Evolutionary conservation across 1,139 yeast species (phyloP).

Genomic region (Nadsonia starkeyi-henricii): DNA sequence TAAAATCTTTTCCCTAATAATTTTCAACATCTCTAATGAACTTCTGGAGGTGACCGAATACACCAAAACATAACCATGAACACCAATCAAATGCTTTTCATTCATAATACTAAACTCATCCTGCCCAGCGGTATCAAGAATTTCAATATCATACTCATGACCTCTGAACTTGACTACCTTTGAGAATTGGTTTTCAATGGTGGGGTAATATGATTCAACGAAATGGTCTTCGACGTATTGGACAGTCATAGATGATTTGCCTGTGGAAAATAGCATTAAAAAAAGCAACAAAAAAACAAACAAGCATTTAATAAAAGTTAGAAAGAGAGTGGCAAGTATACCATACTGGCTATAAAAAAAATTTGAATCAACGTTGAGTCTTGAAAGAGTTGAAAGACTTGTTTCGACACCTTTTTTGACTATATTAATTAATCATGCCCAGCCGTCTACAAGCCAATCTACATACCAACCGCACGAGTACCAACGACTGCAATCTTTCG

Average conservation of each 20-base stretch:
- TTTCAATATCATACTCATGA: constrained; percentile 70
- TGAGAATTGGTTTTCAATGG: constrained; percentile 80
- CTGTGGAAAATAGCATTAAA: constrained; percentile 18
- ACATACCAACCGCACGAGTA: constrained; percentile 65
- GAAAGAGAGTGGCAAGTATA: neutral
- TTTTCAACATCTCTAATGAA: constrained; percentile 64
- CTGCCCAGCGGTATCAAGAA: constrained; percentile 84
- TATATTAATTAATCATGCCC: neutral
- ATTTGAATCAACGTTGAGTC: too few relatives aligned
- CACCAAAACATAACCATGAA: constrained; percentile 73
- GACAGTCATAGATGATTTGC: constrained; percentile 73
- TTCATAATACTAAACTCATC: constrained; percentile 79
- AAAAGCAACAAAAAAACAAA: constrained; percentile 1
- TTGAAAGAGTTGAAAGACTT: too few relatives aligned
- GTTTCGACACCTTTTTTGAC: neutral
- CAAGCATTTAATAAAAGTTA: neutral
- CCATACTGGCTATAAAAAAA: neutral
- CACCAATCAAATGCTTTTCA: constrained; percentile 70
- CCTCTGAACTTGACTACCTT: constrained; percentile 58
- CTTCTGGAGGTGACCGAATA: constrained; percentile 71
- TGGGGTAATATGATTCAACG: constrained; percentile 82
- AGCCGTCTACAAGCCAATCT: neutral
- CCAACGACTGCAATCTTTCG: constrained; percentile 84
- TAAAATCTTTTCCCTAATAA: constrained; percentile 73
- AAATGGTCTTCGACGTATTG: constrained; percentile 82